Conservation (phyloP, 768 basidiomycete species). For the Tulasnella calospora region DNA sequence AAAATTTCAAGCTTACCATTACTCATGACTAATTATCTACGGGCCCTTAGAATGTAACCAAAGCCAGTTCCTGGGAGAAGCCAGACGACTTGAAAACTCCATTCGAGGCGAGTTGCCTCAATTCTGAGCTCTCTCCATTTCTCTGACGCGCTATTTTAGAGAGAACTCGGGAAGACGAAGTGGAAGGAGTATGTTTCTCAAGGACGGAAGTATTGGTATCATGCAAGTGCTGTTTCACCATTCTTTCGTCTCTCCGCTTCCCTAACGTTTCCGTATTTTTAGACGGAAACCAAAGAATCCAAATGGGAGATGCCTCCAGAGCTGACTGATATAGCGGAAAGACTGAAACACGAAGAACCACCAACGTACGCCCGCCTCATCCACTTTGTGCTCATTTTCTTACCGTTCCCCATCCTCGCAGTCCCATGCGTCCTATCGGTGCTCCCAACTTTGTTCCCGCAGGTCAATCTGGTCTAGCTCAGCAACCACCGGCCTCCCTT, state of each 20-base stretch:
- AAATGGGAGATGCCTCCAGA: slow-evolving; percentile 99
- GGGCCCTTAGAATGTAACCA: slow-evolving; percentile 50
- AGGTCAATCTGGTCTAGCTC: slow-evolving; percentile 38
- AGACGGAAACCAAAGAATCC: slow-evolving; percentile 86
- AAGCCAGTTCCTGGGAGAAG: slow-evolving; percentile 97
- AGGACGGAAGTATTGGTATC: slow-evolving; percentile 86
- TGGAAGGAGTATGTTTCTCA: slow-evolving; percentile 98
- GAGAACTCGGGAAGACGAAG: slow-evolving; percentile 79
- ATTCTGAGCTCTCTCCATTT: slow-evolving; percentile 6
- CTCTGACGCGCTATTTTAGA: slow-evolving; percentile 43
- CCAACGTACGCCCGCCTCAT: slow-evolving; percentile 35
- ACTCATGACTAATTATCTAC: background rate
- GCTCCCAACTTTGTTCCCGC: slow-evolving; percentile 29
- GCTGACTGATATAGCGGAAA: slow-evolving; percentile 74
- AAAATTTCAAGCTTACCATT: background rate
- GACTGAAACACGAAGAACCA: slow-evolving; percentile 68
- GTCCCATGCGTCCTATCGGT: slow-evolving; percentile 27
- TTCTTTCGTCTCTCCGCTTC: background rate
- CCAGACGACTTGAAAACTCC: slow-evolving; percentile 94
- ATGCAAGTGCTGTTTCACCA: slow-evolving; percentile 45
- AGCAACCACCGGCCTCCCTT: slow-evolving; percentile 48
- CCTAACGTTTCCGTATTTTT: slow-evolving; percentile 22
- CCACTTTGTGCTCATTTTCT: background rate
- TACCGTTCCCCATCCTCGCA: slow-evolving; percentile 37
- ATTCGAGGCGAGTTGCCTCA: slow-evolving; percentile 61